phyloP scores from a whole-genome alignment of 495 filamentous ascomycete species.

The Trypethelium eluteriae region DNA sequence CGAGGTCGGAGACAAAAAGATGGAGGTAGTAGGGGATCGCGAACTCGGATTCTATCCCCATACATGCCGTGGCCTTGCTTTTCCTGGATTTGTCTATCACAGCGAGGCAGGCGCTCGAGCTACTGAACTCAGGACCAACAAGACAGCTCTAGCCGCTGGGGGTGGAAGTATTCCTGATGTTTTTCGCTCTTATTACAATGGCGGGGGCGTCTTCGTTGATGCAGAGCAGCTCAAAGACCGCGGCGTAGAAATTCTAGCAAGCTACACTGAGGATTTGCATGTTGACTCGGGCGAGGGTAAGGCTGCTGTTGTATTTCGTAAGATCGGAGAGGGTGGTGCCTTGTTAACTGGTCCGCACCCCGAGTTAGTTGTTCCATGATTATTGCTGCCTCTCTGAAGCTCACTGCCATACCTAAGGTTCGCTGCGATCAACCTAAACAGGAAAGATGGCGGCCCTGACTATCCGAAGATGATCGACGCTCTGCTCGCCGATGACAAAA shows the following conservation, averaged over 20 bases:
- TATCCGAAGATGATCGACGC: conserved; percentile 62
- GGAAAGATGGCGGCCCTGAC: conserved; percentile 50
- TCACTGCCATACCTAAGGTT: conserved; percentile 50
- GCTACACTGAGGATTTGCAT: conserved; percentile 65
- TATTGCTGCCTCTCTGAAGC: conserved; percentile 12
- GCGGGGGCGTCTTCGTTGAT: conserved; percentile 90
- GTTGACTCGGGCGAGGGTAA: conserved; percentile 62
- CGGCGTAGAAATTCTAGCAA: conserved; percentile 75
- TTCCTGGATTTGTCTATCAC: conserved; percentile 82
- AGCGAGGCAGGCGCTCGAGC: conserved; percentile 81
- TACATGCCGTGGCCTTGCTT: conserved; percentile 76
- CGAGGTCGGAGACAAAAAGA: conserved; percentile 55
- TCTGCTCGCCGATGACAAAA: conserved; percentile 61
- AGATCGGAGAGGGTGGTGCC: conserved; percentile 73
- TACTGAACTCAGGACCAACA: conserved; percentile 57
- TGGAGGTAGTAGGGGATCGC: conserved; percentile 80
- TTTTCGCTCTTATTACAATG: conserved; percentile 85
- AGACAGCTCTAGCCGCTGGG: conserved; percentile 46
- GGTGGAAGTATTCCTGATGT: conserved; percentile 46
- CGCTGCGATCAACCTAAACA: conserved; percentile 67
- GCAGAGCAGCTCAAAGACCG: conserved; percentile 51
- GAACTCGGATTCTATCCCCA: conserved; percentile 87
- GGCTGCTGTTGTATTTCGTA: conserved; percentile 82
- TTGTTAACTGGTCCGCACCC: conserved; percentile 87
- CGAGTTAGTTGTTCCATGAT: conserved; percentile 54